phyloP scores from a whole-genome alignment of 306 rosid genomes.

The Cicer cuneatum region DNA sequence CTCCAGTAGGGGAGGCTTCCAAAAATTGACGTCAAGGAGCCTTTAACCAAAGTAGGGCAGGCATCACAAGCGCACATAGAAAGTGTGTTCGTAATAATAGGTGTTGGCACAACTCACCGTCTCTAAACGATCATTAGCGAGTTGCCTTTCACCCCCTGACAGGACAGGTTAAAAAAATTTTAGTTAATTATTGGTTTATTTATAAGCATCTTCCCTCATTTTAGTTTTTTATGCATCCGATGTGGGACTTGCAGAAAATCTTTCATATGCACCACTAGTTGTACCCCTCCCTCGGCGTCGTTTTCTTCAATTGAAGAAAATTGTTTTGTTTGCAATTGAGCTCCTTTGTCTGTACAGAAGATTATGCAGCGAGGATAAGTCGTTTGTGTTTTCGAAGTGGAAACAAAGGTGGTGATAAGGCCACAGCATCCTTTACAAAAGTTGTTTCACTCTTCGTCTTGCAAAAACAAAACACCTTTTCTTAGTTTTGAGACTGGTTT shows the following conservation, averaged over 20 bases:
- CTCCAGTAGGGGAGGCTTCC: slow-evolving; percentile 49
- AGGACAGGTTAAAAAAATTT: slow-evolving; percentile 46
- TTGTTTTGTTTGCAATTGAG: no score
- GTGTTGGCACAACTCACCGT: slow-evolving; percentile 83
- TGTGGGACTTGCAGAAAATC: slow-evolving; percentile 45
- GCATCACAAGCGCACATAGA: slow-evolving; percentile 35
- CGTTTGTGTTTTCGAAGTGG: no score
- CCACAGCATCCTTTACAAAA: no score
- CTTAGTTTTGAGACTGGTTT: no score
- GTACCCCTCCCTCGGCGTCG: no score
- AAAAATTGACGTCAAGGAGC: slow-evolving; percentile 70
- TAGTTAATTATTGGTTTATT: fast-evolving
- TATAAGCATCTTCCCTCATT: slow-evolving; percentile 2
- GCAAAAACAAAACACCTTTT: no score
- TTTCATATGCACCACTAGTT: no score
- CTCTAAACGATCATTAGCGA: slow-evolving; percentile 72
- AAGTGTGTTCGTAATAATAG: slow-evolving; percentile 55
- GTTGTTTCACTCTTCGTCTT: no score
- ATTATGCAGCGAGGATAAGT: no score
- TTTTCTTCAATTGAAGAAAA: no score
- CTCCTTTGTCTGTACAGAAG: no score
- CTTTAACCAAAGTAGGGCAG: slow-evolving; percentile 63
- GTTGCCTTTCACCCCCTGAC: slow-evolving; percentile 84
- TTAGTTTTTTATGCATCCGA: not conserved
- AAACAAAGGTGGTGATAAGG: no score